Evolutionary conservation across 441 rosid genomes (phyloP).

Genomic region (Theobroma grandiflorum): DNA sequence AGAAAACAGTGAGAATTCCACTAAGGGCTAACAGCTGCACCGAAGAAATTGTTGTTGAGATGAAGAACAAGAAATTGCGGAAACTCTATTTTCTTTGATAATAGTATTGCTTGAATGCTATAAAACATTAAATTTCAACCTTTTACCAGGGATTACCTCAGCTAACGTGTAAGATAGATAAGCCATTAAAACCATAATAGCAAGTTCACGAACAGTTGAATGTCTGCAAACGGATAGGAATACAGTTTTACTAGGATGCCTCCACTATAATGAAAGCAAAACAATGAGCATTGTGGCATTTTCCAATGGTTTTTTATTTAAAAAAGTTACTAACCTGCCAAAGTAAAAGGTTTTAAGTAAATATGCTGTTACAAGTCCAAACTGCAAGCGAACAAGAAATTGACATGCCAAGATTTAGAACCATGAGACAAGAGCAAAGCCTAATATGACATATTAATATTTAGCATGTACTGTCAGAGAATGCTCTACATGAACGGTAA

Average conservation of each 20-base stretch:
- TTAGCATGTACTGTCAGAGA: neutral
- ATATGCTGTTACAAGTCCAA: conserved; percentile 75
- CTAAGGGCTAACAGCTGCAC: conserved; percentile 81
- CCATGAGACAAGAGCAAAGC: neutral
- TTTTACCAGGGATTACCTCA: conserved; percentile 58
- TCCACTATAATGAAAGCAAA: neutral
- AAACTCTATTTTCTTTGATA: neutral
- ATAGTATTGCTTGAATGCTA: neutral
- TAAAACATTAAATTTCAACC: neutral
- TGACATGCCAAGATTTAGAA: conserved; percentile 11
- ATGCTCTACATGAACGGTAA: conserved; percentile 9
- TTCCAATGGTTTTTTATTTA: neutral
- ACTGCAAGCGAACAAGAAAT: conserved; percentile 45
- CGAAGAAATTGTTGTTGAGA: neutral
- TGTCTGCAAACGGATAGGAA: conserved; percentile 53
- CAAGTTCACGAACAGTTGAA: conserved; percentile 78
- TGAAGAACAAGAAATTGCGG: neutral
- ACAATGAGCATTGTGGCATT: neutral
- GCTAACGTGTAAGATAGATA: conserved; percentile 89
- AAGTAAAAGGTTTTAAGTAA: conserved; percentile 69
- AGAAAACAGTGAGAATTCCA: conserved; percentile 92
- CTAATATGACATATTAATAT: neutral
- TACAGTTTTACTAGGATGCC: conserved; percentile 2
- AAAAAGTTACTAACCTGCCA: conserved; percentile 56
- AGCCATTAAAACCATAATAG: conserved; percentile 84